Evolutionary conservation across 78 protist species (phyloP).

Genomic region (Kipferlia bialata): DNA sequence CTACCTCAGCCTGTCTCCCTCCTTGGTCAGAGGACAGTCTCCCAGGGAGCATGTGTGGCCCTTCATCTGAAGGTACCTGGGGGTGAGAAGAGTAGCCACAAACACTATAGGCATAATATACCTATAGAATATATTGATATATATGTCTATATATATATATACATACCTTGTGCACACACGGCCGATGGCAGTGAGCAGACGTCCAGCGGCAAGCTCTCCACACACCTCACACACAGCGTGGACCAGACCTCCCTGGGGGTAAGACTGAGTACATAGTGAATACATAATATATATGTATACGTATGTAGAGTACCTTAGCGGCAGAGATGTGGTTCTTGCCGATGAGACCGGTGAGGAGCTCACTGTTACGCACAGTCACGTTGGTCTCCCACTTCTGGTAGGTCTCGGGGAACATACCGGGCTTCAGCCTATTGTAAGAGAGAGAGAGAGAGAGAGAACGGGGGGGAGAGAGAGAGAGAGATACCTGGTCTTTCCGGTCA

Average conservation of each 20-base stretch:
- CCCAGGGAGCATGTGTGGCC: slow-evolving; percentile 87
- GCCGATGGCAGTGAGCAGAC: slow-evolving; percentile 67
- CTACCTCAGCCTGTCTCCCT: slow-evolving; percentile 33
- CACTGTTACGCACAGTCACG: slow-evolving; percentile 35
- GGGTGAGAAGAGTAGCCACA: neutral
- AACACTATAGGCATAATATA: slow-evolving; percentile 4
- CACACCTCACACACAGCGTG: slow-evolving; percentile 75
- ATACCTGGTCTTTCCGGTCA: no score
- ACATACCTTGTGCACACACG: slow-evolving; percentile 81
- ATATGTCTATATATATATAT: no score
- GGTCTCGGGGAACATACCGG: slow-evolving; percentile 17
- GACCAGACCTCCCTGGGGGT: slow-evolving; percentile 3
- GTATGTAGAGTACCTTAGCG: slow-evolving; percentile 44
- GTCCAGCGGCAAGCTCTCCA: slow-evolving; percentile 71
- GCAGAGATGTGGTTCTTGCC: slow-evolving; percentile 87
- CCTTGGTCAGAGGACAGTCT: slow-evolving; percentile 59
- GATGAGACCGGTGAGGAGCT: slow-evolving; percentile 74
- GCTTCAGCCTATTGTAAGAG: slow-evolving; percentile 44
- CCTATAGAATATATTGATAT: no score
- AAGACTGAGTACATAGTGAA: no score
- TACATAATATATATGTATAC: slow-evolving; percentile 47
- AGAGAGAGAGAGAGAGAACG: no score
- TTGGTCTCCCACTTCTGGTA: slow-evolving; percentile 19
- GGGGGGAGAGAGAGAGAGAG: no score
- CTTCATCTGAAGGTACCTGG: slow-evolving; percentile 5